These are phyloP conservation scores for Endogone sp. DNA, from an alignment of 192 early-diverging fungal genomes.

Conservation along the genomic window DNA sequence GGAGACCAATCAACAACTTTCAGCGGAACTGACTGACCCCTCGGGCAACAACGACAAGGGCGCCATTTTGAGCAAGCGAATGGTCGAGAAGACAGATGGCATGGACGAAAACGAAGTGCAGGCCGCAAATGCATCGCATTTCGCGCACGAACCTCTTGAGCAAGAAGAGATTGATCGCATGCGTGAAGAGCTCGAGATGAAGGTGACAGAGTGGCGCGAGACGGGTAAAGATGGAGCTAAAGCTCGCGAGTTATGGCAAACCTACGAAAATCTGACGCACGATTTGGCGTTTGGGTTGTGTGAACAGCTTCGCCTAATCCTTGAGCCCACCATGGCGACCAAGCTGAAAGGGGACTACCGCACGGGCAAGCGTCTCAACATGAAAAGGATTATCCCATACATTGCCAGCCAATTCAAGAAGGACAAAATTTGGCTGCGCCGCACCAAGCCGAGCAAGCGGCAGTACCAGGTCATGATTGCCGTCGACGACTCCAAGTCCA, in stretches of 20 bases:
- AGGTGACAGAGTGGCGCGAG: conserved; percentile 71
- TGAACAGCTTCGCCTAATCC: conserved; percentile 93
- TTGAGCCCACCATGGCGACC: conserved; percentile 95
- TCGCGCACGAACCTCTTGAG: conserved; percentile 41
- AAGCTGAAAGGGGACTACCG: conserved; percentile 97
- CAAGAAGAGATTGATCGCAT: conserved; percentile 67
- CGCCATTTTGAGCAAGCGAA: no score
- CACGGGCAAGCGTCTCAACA: conserved; percentile 97
- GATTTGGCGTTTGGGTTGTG: conserved; percentile 87
- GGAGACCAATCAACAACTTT: conserved; percentile 24
- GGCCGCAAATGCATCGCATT: conserved; percentile 22
- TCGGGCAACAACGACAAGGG: conserved; percentile 39
- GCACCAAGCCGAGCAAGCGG: conserved; percentile 94
- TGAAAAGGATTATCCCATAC: conserved; percentile 99
- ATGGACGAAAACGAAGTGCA: conserved; percentile 30
- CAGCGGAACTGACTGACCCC: conserved; percentile 27
- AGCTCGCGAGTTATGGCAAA: conserved; percentile 78
- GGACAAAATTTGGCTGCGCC: conserved; percentile 99
- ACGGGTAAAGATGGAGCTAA: conserved; percentile 57
- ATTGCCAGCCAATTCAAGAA: conserved; percentile 99
- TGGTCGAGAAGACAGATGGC: conserved; percentile 20
- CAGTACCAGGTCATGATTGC: conserved; percentile 98
- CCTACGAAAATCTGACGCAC: conserved; percentile 85
- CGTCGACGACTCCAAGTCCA: conserved; percentile 97
- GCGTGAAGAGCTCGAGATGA: conserved; percentile 74